These are phyloP conservation scores for Fusarium nematophilum DNA, from an alignment of 2,329 filamentous ascomycete species.

Conservation along the genomic window DNA sequence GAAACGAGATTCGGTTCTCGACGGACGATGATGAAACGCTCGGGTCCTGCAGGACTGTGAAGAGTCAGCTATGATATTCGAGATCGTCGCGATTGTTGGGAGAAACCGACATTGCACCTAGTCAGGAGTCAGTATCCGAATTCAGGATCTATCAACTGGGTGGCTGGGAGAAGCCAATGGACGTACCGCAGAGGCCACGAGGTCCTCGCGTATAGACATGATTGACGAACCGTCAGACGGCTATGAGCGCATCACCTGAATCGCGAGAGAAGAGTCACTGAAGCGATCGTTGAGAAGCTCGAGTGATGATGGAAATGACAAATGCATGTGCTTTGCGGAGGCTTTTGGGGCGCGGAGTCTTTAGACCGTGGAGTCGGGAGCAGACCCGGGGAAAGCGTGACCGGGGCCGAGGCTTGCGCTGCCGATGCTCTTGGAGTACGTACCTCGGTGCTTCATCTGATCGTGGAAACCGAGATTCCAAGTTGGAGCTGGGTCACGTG, in stretches of 20 bases:
- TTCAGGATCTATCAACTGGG: conserved; percentile 9
- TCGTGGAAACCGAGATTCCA: neutral
- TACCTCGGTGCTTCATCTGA: conserved; percentile 14
- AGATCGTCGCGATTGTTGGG: neutral
- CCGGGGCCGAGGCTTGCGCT: conserved; percentile 48
- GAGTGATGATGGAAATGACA: conserved; percentile 34
- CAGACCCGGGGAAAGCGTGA: conserved; percentile 40
- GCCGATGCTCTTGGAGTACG: conserved; percentile 24
- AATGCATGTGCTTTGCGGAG: conserved; percentile 46
- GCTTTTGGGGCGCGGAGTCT: conserved; percentile 31
- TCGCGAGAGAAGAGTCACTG: conserved; percentile 15
- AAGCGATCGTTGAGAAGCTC: conserved; percentile 6
- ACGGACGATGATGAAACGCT: conserved; percentile 89
- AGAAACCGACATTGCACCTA: conserved; percentile 57
- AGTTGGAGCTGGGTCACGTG: conserved; percentile 25
- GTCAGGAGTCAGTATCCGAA: conserved; percentile 29
- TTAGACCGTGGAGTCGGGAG: conserved; percentile 38
- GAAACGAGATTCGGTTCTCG: conserved; percentile 91
- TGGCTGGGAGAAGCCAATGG: conserved; percentile 12
- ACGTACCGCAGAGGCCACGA: conserved; percentile 82
- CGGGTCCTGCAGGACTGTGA: conserved; percentile 88
- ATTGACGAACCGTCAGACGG: conserved; percentile 37
- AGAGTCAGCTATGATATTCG: conserved; percentile 32
- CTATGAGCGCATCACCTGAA: conserved; percentile 41
- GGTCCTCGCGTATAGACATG: conserved; percentile 93